These are phyloP conservation scores for Amanita fuliginea DNA, from an alignment of 768 basidiomycete species.

Conservation along the genomic window DNA sequence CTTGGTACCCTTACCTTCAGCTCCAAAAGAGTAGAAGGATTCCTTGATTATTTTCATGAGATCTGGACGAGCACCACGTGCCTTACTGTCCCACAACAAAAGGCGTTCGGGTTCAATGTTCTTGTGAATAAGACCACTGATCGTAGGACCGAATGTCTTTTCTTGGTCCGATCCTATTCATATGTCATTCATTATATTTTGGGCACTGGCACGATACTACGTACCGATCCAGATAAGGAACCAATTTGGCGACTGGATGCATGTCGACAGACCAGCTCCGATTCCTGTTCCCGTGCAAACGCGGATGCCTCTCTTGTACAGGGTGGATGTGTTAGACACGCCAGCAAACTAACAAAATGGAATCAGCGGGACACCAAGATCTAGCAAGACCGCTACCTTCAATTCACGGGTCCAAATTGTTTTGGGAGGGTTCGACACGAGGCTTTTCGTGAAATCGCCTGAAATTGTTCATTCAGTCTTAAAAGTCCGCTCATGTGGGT, in stretches of 20 bases:
- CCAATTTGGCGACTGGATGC: constrained; percentile 68
- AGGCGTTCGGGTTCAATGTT: constrained; percentile 66
- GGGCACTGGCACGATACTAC: constrained; percentile 8
- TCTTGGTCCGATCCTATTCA: constrained; percentile 64
- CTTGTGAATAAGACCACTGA: constrained; percentile 59
- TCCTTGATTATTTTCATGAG: constrained; percentile 69
- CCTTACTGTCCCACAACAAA: constrained; percentile 69
- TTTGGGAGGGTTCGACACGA: constrained; percentile 60
- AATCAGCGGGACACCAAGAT: background rate
- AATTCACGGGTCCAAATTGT: constrained; percentile 71
- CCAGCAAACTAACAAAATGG: constrained; percentile 49
- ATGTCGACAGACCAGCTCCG: constrained; percentile 69
- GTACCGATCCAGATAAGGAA: constrained; percentile 71
- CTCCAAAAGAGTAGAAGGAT: constrained; percentile 55
- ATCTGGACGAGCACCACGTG: constrained; percentile 64
- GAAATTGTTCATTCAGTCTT: constrained; percentile 4
- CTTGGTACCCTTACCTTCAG: constrained; percentile 38
- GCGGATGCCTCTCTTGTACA: constrained; percentile 75
- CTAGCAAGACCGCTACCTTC: constrained; percentile 35
- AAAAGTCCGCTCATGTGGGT: background rate
- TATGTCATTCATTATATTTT: constrained; percentile 5
- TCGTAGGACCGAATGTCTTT: constrained; percentile 64
- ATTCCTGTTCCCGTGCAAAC: constrained; percentile 79
- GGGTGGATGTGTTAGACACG: constrained; percentile 67
- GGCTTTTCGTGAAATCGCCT: constrained; percentile 68